Percentiles rank a stretch among this genome's conserved stretches.
These are phyloP conservation scores for Cucumis hystrix DNA, from an alignment of 306 rosid species.

Conservation along the genomic window DNA sequence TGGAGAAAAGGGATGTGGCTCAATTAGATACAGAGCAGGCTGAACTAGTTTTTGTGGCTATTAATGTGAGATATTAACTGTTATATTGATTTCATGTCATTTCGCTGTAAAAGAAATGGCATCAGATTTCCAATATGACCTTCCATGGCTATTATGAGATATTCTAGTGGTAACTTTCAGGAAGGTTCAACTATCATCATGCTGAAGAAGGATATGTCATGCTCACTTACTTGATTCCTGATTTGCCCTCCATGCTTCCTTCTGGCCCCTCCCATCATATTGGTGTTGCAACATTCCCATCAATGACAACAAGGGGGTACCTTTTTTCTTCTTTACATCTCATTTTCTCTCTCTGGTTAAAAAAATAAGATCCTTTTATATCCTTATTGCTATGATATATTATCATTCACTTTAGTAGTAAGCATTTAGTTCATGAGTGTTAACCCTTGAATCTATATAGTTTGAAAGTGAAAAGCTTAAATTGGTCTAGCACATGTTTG, in stretches of 20 bases:
- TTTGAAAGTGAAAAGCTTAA: background rate
- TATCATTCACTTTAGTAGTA: background rate
- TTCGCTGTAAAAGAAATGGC: background rate
- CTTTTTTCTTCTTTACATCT: background rate
- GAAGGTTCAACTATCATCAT: slow-evolving; percentile 36
- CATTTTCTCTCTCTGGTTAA: background rate
- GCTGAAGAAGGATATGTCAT: slow-evolving; percentile 38
- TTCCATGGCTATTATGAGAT: background rate
- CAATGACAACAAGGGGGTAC: slow-evolving; percentile 25
- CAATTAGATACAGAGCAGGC: slow-evolving; percentile 26
- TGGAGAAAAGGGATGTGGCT: slow-evolving; percentile 36
- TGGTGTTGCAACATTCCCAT: slow-evolving; percentile 30
- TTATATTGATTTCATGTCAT: background rate
- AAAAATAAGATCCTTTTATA: background rate
- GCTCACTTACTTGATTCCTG: slow-evolving; percentile 31
- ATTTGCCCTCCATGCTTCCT: slow-evolving; percentile 26
- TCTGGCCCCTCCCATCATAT: slow-evolving; percentile 36
- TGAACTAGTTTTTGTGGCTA: slow-evolving; percentile 30
- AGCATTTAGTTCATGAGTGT: background rate
- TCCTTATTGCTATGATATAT: background rate
- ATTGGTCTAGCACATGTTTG: background rate
- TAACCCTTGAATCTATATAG: background rate
- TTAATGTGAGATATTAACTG: slow-evolving; percentile 18
- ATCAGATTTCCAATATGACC: background rate
- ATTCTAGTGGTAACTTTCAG: slow-evolving; percentile 11